Conservation (phyloP, 164 flowering plant genomes). For the Liriodendron chinense region DNA sequence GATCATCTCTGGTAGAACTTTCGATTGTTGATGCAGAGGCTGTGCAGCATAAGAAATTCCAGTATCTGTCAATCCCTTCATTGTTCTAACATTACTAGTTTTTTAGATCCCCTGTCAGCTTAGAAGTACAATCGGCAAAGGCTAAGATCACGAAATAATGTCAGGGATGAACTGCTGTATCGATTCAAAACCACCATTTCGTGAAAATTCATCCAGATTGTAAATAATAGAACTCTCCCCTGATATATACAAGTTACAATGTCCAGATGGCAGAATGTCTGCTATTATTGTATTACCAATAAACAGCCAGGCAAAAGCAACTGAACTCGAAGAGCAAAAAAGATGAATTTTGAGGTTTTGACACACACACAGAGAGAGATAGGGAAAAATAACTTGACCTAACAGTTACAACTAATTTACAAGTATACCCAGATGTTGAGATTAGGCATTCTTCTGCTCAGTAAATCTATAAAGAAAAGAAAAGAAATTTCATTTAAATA, state of each 20-base stretch:
- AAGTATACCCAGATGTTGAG: neutral
- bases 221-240: neutral
- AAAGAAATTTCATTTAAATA: neutral
- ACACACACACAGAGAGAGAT: neutral
- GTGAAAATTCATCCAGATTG: conserved; percentile 1
- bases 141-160: neutral
- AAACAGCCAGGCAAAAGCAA: neutral
- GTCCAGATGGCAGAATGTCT: neutral
- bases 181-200: neutral
- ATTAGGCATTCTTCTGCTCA: neutral
- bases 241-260: neutral
- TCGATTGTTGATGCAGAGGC: conserved; percentile 25
- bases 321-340: too few species aligned
- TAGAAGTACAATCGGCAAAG: neutral
- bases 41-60: conserved; percentile 15
- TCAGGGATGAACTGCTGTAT: neutral
- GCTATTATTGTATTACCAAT: neutral
- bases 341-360: neutral
- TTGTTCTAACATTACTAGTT: neutral
- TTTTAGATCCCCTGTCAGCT: neutral
- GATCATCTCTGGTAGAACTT: conserved; percentile 36
- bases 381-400: neutral
- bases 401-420: neutral
- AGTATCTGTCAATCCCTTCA: neutral
- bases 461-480: too few species aligned